Percentiles rank a stretch among this genome's conserved stretches.
phyloP scores from a whole-genome alignment of 1,139 yeast genomes.

The Pichia sp. region DNA sequence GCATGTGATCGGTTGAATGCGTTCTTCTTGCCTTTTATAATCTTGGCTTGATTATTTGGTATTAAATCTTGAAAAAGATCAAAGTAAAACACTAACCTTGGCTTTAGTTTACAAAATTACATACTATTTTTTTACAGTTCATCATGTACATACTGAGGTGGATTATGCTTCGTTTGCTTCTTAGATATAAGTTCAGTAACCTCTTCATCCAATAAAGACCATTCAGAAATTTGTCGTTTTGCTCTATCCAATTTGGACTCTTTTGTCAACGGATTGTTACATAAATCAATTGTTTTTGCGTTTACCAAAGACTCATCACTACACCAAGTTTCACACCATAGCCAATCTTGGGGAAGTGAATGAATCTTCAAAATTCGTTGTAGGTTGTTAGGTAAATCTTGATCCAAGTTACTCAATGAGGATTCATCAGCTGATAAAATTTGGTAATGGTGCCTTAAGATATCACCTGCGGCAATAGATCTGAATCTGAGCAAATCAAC shows the following conservation, averaged over 20 bases:
- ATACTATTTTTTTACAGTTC: no score
- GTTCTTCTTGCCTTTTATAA: no score
- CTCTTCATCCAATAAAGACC: constrained; percentile 57
- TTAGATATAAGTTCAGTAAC: constrained; percentile 20
- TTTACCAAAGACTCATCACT: constrained; percentile 46
- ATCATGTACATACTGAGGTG: constrained; percentile 2
- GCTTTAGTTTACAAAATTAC: no score
- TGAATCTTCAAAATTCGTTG: constrained; percentile 60
- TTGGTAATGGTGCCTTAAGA: constrained; percentile 80
- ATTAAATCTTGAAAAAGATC: no score
- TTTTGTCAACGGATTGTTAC: constrained; percentile 74
- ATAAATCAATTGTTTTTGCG: constrained; percentile 76
- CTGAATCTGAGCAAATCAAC: constrained; percentile 69
- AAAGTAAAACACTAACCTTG: no score
- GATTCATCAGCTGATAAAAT: constrained; percentile 67
- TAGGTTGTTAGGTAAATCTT: constrained; percentile 82
- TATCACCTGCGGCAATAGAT: constrained; percentile 64
- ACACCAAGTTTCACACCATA: constrained; percentile 96
- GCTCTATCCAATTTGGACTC: constrained; percentile 74
- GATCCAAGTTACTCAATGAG: constrained; percentile 79
- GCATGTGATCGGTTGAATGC: no score
- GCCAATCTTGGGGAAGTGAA: constrained; percentile 76
- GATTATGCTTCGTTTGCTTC: no score
- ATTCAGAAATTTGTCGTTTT: constrained; percentile 66
- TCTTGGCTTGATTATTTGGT: no score